These are phyloP conservation scores for Excoecaria agallocha DNA, from an alignment of 345 rosid species.

Conservation along the genomic window DNA sequence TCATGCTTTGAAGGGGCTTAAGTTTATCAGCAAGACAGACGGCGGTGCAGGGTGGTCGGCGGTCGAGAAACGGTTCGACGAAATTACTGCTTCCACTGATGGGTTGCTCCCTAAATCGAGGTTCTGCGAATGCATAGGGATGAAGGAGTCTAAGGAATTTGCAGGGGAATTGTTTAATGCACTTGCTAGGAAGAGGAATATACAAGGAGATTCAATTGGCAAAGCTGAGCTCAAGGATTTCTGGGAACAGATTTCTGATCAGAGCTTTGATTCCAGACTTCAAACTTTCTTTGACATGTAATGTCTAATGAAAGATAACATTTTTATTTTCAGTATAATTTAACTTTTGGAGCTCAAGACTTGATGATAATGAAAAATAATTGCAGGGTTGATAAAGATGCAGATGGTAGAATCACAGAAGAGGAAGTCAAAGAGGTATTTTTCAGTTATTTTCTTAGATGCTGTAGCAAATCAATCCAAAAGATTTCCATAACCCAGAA, in stretches of 20 bases:
- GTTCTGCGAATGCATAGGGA: constrained; percentile 75
- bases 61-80: constrained; percentile 62
- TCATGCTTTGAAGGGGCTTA: constrained; percentile 65
- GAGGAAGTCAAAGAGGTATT: constrained; percentile 70
- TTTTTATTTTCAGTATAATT: background rate
- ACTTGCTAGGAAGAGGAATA: constrained; percentile 52
- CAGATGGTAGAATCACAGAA: constrained; percentile 76
- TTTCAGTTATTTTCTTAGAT: too few relatives aligned
- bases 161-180: constrained; percentile 67
- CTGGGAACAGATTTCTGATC: constrained; percentile 75
- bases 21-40: constrained; percentile 68
- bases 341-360: background rate
- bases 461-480: background rate
- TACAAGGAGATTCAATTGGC: constrained; percentile 48
- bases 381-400: constrained; percentile 85
- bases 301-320: background rate
- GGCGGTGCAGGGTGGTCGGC: constrained; percentile 69
- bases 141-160: constrained; percentile 72
- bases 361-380: background rate
- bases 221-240: constrained; percentile 52
- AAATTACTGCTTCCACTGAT: constrained; percentile 47
- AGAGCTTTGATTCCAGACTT: constrained; percentile 77
- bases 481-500: background rate
- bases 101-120: constrained; percentile 44
- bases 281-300: constrained; percentile 78